Evolutionary conservation across 345 rosid species (phyloP).

Genomic region (Salix suchowensis): DNA sequence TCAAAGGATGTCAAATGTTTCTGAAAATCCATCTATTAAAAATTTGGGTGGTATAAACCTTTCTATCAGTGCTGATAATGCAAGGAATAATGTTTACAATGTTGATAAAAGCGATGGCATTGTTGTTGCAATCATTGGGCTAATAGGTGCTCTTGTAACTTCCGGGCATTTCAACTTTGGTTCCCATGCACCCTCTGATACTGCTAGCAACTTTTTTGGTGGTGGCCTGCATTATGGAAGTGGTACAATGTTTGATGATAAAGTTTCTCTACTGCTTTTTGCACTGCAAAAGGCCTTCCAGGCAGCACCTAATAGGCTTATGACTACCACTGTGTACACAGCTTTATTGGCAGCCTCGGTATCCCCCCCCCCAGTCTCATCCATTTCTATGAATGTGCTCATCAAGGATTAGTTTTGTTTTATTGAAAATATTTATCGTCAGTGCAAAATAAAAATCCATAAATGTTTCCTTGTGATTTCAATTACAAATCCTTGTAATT

Average conservation of each 20-base stretch:
- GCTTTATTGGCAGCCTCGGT: slow-evolving; percentile 96
- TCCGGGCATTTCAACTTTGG: slow-evolving; percentile 72
- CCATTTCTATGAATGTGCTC: not conserved
- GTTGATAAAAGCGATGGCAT: slow-evolving; percentile 84
- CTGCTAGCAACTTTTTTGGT: slow-evolving; percentile 54
- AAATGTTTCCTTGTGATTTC: not conserved
- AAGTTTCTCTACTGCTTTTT: slow-evolving; percentile 83
- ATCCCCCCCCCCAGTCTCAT: not conserved
- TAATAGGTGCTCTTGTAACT: slow-evolving; percentile 77
- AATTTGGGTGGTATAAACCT: slow-evolving; percentile 93
- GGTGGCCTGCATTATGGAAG: slow-evolving; percentile 66
- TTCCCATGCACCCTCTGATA: slow-evolving; percentile 50
- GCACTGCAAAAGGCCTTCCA: slow-evolving; percentile 90
- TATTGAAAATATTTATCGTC: not conserved
- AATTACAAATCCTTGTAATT: not conserved
- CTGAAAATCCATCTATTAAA: slow-evolving; percentile 49
- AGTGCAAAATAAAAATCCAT: not conserved
- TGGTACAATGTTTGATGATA: slow-evolving; percentile 91
- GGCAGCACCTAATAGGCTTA: slow-evolving; percentile 86
- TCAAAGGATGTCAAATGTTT: slow-evolving; percentile 57
- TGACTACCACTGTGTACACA: slow-evolving; percentile 78
- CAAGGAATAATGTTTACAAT: slow-evolving; percentile 90
- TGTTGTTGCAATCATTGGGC: slow-evolving; percentile 81
- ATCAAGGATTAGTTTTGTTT: not conserved
- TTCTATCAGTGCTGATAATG: slow-evolving; percentile 90